Conservation (phyloP, 306 rosid genomes). For the Pterocarpus santalinus region DNA sequence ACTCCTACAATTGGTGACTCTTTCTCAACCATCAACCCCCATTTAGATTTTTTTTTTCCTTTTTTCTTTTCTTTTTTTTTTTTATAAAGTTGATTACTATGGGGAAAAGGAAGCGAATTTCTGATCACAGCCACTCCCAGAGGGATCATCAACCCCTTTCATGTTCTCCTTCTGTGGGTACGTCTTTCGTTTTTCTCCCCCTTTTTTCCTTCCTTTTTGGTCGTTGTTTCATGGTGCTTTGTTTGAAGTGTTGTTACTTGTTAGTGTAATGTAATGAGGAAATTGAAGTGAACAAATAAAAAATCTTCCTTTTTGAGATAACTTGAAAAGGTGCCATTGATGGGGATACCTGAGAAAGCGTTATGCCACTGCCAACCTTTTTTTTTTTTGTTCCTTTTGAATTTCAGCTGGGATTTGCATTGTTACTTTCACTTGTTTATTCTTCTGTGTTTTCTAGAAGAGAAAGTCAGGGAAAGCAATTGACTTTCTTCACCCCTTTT, state of each 20-base stretch:
- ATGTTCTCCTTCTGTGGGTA: constrained; percentile 64
- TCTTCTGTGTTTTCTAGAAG: constrained; percentile 16
- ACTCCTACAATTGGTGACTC: constrained; percentile 32
- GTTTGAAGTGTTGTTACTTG: constrained; percentile 1
- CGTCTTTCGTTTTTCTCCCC: neutral
- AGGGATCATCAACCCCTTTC: constrained; percentile 53
- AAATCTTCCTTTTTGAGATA: constrained; percentile 28
- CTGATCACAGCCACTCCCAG: constrained; percentile 60
- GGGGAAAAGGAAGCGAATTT: constrained; percentile 73
- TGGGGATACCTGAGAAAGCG: constrained; percentile 40
- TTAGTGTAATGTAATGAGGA: constrained; percentile 24
- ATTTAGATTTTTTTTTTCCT: neutral
- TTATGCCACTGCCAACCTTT: constrained; percentile 24
- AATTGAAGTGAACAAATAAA: constrained; percentile 18
- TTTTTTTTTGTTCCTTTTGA: neutral
- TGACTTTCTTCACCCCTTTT: constrained; percentile 13
- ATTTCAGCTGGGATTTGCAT: constrained; percentile 3
- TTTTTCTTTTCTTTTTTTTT: neutral
- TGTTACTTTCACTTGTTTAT: neutral
- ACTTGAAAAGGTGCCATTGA: constrained; percentile 46
- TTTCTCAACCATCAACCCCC: constrained; percentile 52
- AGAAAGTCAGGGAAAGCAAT: neutral
- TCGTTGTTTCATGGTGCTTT: neutral
- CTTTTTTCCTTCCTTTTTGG: neutral
- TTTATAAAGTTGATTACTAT: constrained; percentile 18